Evolutionary conservation across 2,329 filamentous ascomycete genomes (phyloP), one percentile per base, ranked within the genome.

Genomic region (Neonectria punicea): DNA sequence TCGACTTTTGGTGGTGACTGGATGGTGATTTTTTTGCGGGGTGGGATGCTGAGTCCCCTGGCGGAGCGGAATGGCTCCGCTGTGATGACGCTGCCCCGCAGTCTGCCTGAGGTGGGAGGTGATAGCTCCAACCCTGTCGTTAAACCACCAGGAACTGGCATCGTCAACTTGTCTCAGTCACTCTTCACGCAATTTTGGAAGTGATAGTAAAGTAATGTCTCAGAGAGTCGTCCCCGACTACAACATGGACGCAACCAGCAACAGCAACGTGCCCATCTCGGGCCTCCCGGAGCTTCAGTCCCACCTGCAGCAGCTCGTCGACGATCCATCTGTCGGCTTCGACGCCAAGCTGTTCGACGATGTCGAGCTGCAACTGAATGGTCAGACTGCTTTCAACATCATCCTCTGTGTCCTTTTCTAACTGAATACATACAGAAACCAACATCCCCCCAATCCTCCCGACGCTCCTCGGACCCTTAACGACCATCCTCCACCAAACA

Each of bases 341-440:
- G 76, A 85, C 64, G 76, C 78, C 11, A 84, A 84, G 68, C 79
- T 90, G 2, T 85, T 90, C 63, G 88, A 90, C 71, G 79, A 87
- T 71, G 83, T 90, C 49, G 84, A 87, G 70, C 82, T 89, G 4
- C 87, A 89, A 72, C 79, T 90, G 16, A 89, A 81, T 46, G 84
- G 86, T 85, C 73, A 49, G 64, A 53, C 7, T 22, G 3, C 28
- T 14, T 30, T 6, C 39, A 2, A 34, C 9, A 8, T 10, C 16
- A 8, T 32, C 28, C 20, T 22, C 18, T 36, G 9, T 20, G 4
- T 18, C 34, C 14, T 41, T 18, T 39, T 7, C 60, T 67, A 56
- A 67, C 50, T 53, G 16, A 1, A 1, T n/a, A 1, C 25, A 10
- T 16, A 14, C 47, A 87, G 86, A 87, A 47, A 75, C 76, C 67